These are phyloP conservation scores for Manihot esculenta DNA, from an alignment of 441 rosid species.

Conservation along the genomic window DNA sequence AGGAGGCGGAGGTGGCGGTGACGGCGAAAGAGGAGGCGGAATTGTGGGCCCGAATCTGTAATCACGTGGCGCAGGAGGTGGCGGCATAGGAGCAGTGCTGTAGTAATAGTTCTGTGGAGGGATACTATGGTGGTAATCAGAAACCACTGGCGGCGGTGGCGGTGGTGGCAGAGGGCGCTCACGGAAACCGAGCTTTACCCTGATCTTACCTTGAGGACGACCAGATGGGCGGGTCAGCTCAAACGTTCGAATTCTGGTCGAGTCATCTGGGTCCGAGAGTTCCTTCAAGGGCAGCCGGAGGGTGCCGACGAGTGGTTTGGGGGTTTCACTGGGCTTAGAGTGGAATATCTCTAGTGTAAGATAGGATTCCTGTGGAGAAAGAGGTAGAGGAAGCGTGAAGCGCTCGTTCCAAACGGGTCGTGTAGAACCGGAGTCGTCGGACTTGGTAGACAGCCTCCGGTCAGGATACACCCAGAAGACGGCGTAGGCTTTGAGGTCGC, in stretches of 20 bases:
- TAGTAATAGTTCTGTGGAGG: slow-evolving; percentile 34
- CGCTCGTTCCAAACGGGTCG: slow-evolving; percentile 63
- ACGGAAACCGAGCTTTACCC: slow-evolving; percentile 35
- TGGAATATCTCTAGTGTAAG: slow-evolving; percentile 66
- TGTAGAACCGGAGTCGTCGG: slow-evolving; percentile 63
- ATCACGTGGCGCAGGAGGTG: slow-evolving; percentile 23
- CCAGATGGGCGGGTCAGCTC: slow-evolving; percentile 48
- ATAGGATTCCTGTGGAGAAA: slow-evolving; percentile 33
- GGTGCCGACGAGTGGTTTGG: slow-evolving; percentile 52
- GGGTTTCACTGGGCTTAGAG: slow-evolving; percentile 52
- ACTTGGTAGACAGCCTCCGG: slow-evolving; percentile 47
- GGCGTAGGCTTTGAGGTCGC: slow-evolving; percentile 63
- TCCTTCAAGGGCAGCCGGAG: slow-evolving; percentile 39
- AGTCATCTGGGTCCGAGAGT: slow-evolving; percentile 29
- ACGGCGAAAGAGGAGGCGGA: slow-evolving; percentile 24
- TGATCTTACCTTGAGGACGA: slow-evolving; percentile 55
- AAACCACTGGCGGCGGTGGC: slow-evolving; percentile 20
- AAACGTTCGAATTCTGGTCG: slow-evolving; percentile 28
- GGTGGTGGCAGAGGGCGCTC: slow-evolving; percentile 37
- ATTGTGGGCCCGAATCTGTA: slow-evolving; percentile 23
- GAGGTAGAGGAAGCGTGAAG: slow-evolving; percentile 43
- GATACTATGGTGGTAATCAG: slow-evolving; percentile 28
- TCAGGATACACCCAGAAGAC: slow-evolving; percentile 63
- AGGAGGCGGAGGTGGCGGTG: slow-evolving; percentile 22
- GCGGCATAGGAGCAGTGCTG: slow-evolving; percentile 34